phyloP scores from a whole-genome alignment of 2,329 filamentous ascomycete genomes.

The Xylariaceae sp. region DNA sequence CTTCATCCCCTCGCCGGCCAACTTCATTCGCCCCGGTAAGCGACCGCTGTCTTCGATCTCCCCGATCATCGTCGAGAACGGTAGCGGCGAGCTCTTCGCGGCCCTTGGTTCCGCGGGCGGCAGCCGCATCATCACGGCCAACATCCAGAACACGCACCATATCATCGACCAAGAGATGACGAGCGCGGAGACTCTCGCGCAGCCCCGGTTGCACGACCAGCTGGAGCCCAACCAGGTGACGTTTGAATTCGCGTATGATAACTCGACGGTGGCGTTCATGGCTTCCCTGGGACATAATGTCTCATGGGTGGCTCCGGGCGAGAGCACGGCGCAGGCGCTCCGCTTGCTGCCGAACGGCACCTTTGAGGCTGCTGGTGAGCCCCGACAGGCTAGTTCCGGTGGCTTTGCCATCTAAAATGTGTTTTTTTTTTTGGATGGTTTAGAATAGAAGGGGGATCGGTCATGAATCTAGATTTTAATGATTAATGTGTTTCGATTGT shows the following conservation, averaged over 20 bases:
- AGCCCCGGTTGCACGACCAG: slow-evolving; percentile 77
- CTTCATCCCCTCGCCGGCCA: slow-evolving; percentile 66
- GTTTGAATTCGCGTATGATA: slow-evolving; percentile 71
- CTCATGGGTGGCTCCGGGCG: slow-evolving; percentile 59
- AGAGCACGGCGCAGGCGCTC: slow-evolving; percentile 69
- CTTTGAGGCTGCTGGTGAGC: slow-evolving; percentile 79
- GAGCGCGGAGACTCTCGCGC: slow-evolving; percentile 55
- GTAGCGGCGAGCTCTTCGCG: slow-evolving; percentile 64
- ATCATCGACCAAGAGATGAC: slow-evolving; percentile 63
- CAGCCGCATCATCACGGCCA: slow-evolving; percentile 76
- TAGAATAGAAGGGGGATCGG: slow-evolving; percentile 2
- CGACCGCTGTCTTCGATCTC: slow-evolving; percentile 72
- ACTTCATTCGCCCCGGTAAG: slow-evolving; percentile 72
- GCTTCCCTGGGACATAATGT: slow-evolving; percentile 65
- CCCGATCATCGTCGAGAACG: slow-evolving; percentile 67
- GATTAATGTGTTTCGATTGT: slow-evolving; percentile 5
- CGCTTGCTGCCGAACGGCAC: slow-evolving; percentile 54
- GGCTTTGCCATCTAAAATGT: slow-evolving; percentile 47
- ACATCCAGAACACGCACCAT: slow-evolving; percentile 70
- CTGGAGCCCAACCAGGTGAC: slow-evolving; percentile 61
- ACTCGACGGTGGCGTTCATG: slow-evolving; percentile 63
- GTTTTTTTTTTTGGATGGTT: too few relatives aligned
- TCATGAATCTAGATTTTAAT: slow-evolving; percentile 1
- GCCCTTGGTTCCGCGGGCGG: slow-evolving; percentile 75
- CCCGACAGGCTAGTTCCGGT: slow-evolving; percentile 69